Evolutionary conservation across 805 yeast genomes (phyloP).

Genomic region (Isabelozyma heimii): DNA sequence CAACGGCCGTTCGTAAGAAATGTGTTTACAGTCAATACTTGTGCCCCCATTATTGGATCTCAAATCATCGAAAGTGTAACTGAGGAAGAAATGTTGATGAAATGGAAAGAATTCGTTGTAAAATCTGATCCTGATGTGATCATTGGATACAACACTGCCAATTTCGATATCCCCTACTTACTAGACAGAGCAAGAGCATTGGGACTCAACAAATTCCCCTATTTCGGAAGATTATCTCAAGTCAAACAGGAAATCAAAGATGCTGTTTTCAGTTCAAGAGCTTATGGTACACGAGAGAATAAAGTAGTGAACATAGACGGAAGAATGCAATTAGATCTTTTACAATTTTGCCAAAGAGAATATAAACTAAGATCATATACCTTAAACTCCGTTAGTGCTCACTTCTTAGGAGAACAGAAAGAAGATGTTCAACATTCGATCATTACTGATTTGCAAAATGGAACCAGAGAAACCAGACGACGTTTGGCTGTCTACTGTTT

Average conservation of each 20-base stretch:
- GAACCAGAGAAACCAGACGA: slow-evolving; percentile 87
- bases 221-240: slow-evolving; percentile 70
- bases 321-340: slow-evolving; percentile 87
- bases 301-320: slow-evolving; percentile 93
- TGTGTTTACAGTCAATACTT: slow-evolving; percentile 89
- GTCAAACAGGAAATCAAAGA: slow-evolving; percentile 78
- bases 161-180: slow-evolving; percentile 92
- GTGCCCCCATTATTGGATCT: slow-evolving; percentile 92
- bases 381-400: slow-evolving; percentile 90
- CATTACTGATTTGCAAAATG: slow-evolving; percentile 91
- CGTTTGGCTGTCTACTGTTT: slow-evolving; percentile 95
- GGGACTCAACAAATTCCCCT: slow-evolving; percentile 68
- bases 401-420: slow-evolving; percentile 90
- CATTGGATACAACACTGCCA: slow-evolving; percentile 92
- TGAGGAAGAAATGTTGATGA: slow-evolving; percentile 78
- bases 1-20: slow-evolving; percentile 87
- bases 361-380: slow-evolving; percentile 93
- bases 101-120: slow-evolving; percentile 84
- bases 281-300: slow-evolving; percentile 94
- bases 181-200: slow-evolving; percentile 83
- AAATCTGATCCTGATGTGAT: slow-evolving; percentile 92
- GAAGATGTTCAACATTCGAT: slow-evolving; percentile 98
- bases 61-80: slow-evolving; percentile 73
- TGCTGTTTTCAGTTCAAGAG: slow-evolving; percentile 85
- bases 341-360: slow-evolving; percentile 92